Evolutionary conservation across 371 early-diverging fungal genomes (phyloP).

Genomic region (Apophysomyces trapeziformis): DNA sequence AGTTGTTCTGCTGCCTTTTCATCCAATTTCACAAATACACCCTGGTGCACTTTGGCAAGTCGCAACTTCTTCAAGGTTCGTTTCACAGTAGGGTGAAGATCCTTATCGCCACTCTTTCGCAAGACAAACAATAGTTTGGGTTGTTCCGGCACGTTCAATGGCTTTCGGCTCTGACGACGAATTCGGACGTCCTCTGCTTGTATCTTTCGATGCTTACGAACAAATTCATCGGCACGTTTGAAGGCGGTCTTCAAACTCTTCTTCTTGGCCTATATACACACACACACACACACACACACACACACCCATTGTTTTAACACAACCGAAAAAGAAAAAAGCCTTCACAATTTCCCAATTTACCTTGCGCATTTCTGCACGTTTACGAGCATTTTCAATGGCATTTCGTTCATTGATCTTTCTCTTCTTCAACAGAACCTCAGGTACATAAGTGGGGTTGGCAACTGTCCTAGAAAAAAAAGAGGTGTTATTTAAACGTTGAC

Average conservation of each 20-base stretch:
- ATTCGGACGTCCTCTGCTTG: constrained; percentile 88
- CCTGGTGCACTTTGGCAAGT: constrained; percentile 97
- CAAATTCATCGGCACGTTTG: constrained; percentile 96
- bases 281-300: too few relatives aligned
- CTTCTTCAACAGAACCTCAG: constrained; percentile 97
- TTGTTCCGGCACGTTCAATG: constrained; percentile 90
- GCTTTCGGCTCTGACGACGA: constrained; percentile 77
- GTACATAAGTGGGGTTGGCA: constrained; percentile 52
- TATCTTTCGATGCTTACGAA: constrained; percentile 85
- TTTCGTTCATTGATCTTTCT: constrained; percentile 89
- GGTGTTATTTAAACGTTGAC: background rate
- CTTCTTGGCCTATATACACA: constrained; percentile 32
- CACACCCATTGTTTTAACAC: background rate
- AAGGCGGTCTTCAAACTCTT: constrained; percentile 68
- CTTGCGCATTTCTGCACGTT: constrained; percentile 62
- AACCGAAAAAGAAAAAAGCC: background rate
- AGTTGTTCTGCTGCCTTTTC: constrained; percentile 96
- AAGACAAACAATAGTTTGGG: constrained; percentile 95
- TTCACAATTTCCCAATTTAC: constrained; percentile 36
- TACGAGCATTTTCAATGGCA: constrained; percentile 74
- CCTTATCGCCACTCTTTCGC: constrained; percentile 92
- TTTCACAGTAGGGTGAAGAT: constrained; percentile 95
- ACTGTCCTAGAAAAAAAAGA: constrained; percentile 5
- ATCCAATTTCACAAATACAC: constrained; percentile 96
- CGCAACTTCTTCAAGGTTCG: constrained; percentile 97